Evolutionary conservation across 179 eudicot genomes (phyloP).

Genomic region (Camellia oleifera): DNA sequence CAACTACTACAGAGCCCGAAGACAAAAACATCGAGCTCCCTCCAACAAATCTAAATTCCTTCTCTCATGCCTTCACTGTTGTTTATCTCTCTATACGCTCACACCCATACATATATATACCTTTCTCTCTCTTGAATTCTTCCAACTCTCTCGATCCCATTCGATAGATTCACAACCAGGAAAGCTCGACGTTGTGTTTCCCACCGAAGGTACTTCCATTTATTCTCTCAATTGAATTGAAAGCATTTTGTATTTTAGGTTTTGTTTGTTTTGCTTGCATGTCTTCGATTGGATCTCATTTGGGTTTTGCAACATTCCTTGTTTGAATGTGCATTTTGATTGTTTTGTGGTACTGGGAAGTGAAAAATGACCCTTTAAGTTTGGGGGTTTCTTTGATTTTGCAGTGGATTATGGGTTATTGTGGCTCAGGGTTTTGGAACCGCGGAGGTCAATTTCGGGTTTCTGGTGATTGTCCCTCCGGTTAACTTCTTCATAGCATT

Average conservation of each 20-base stretch:
- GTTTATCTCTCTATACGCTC: not conserved
- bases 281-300: conserved; percentile 33
- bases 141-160: conserved; percentile 25
- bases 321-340: conserved; percentile 15
- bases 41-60: conserved; percentile 12
- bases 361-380: conserved; percentile 16
- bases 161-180: conserved; percentile 19
- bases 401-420: conserved; percentile 58
- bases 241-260: conserved; percentile 5
- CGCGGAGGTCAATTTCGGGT: conserved; percentile 31
- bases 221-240: not conserved
- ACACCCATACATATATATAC: no score
- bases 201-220: not conserved
- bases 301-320: not conserved
- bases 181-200: conserved; percentile 10
- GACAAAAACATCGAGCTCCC: conserved; percentile 19
- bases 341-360: conserved; percentile 9
- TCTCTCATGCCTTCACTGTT: not conserved
- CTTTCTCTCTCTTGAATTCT: not conserved
- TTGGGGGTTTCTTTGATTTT: conserved; percentile 25
- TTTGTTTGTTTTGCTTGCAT: conserved; percentile 20
- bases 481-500: conserved; percentile 38
- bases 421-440: conserved; percentile 35
- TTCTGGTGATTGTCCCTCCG: conserved; percentile 45
- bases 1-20: conserved; percentile 3